Percentiles rank a stretch among this genome's conserved stretches.
Conservation (phyloP, 768 basidiomycete genomes). For the Naganishia friedmannii region DNA sequence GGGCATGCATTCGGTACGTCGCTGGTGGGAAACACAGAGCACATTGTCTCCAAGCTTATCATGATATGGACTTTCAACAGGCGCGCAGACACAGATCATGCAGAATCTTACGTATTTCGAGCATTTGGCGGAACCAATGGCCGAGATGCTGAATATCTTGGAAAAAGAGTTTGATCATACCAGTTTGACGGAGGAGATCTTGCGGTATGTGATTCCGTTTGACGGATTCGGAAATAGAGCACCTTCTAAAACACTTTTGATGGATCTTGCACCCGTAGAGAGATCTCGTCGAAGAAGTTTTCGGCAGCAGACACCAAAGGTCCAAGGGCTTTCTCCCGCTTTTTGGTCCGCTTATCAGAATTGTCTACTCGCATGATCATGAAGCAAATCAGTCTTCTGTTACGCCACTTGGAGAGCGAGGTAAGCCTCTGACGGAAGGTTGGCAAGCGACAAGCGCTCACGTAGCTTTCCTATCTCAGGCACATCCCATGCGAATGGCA, state of each 20-base stretch:
- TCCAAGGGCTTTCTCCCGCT: slow-evolving; percentile 76
- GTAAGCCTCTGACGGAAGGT: slow-evolving; percentile 53
- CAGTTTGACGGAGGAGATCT: slow-evolving; percentile 84
- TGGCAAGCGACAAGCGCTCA: background rate
- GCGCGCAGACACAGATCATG: slow-evolving; percentile 82
- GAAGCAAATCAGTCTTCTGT: slow-evolving; percentile 82
- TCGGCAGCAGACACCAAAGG: slow-evolving; percentile 80
- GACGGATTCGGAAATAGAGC: background rate
- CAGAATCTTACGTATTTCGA: slow-evolving; percentile 91
- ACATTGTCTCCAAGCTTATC: background rate
- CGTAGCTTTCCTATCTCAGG: slow-evolving; percentile 55
- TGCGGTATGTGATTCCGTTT: slow-evolving; percentile 55
- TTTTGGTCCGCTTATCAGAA: slow-evolving; percentile 77
- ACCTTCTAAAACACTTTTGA: background rate
- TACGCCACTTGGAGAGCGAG: slow-evolving; percentile 86
- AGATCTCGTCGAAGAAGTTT: slow-evolving; percentile 75
- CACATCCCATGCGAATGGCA: slow-evolving; percentile 94
- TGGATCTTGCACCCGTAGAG: slow-evolving; percentile 54
- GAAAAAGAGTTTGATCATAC: slow-evolving; percentile 81
- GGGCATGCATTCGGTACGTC: slow-evolving; percentile 66
- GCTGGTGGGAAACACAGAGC: background rate
- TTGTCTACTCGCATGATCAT: slow-evolving; percentile 72
- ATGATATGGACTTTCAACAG: slow-evolving; percentile 24
- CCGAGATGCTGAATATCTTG: slow-evolving; percentile 76
- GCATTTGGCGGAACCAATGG: slow-evolving; percentile 89